Evolutionary conservation across 2,329 filamentous ascomycete species (phyloP).

Genomic region (Zymoseptoria passerinii): DNA sequence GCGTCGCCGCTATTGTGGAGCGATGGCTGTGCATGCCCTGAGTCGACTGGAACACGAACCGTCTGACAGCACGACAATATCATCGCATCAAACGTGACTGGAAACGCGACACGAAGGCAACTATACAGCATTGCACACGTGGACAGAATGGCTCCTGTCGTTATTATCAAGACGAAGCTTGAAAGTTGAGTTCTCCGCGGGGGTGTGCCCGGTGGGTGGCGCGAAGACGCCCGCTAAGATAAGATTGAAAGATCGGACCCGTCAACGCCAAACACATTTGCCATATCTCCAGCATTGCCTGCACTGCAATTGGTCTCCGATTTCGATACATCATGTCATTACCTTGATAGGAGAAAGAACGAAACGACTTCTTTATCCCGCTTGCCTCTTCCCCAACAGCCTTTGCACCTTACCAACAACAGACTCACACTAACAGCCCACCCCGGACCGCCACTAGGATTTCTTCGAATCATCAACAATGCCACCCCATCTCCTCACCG

Average conservation of each 20-base stretch:
- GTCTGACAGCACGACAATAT: neutral
- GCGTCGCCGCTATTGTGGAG: neutral
- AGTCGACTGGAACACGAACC: neutral
- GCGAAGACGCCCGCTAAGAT: neutral
- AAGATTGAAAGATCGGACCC: neutral
- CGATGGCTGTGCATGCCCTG: neutral
- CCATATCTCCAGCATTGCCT: neutral
- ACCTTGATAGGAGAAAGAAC: neutral
- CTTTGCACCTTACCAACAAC: neutral
- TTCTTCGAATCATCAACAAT: slow-evolving; percentile 21
- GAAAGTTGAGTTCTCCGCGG: neutral
- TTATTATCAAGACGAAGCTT: neutral
- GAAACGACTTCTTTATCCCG: neutral
- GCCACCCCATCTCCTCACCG: slow-evolving; percentile 57
- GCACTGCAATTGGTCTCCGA: neutral
- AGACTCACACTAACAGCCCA: neutral
- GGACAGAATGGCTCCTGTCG: neutral
- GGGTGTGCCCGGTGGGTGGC: neutral
- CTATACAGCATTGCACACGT: neutral
- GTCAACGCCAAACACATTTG: neutral
- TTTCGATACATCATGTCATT: neutral
- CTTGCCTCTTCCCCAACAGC: neutral
- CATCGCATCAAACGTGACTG: neutral
- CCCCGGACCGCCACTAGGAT: neutral
- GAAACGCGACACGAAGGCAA: neutral